phyloP scores from a whole-genome alignment of 148 eudicot genomes.

The Simmondsia chinensis region DNA sequence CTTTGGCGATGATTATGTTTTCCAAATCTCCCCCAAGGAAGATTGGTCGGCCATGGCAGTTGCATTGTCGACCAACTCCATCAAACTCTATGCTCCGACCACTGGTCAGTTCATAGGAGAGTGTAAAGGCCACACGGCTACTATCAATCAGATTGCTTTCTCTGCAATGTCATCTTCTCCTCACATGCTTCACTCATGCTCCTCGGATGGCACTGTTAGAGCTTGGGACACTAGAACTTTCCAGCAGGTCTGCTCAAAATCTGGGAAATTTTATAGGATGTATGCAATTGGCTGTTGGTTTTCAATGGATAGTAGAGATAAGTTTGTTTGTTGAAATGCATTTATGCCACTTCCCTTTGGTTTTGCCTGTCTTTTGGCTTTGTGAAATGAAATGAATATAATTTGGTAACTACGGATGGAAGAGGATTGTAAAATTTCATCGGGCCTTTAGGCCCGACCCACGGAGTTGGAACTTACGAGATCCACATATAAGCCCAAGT shows the following conservation, averaged over 20 bases:
- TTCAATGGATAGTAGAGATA: too few species aligned
- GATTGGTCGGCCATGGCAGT: constrained; percentile 94
- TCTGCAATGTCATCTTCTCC: constrained; percentile 31
- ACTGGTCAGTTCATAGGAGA: constrained; percentile 81
- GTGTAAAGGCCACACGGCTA: constrained; percentile 50
- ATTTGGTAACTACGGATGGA: too few species aligned
- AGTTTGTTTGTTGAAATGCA: too few species aligned
- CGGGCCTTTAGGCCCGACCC: too few species aligned
- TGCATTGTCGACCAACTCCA: constrained; percentile 62
- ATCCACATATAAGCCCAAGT: too few species aligned
- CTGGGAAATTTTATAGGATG: too few species aligned
- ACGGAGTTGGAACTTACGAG: too few species aligned
- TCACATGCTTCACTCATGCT: constrained; percentile 59
- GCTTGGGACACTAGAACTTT: constrained; percentile 83
- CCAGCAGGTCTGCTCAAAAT: too few species aligned
- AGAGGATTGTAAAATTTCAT: too few species aligned
- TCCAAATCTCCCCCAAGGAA: constrained; percentile 69
- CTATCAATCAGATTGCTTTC: constrained; percentile 63
- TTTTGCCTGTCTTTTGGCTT: too few species aligned
- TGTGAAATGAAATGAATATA: too few species aligned
- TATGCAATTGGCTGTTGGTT: not conserved
- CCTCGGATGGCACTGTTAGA: constrained; percentile 73
- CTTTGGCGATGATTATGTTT: constrained; percentile 86
- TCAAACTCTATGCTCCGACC: constrained; percentile 69
- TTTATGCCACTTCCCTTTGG: too few species aligned